Evolutionary conservation across 306 rosid species (phyloP).

Genomic region (Inga oerstediana): DNA sequence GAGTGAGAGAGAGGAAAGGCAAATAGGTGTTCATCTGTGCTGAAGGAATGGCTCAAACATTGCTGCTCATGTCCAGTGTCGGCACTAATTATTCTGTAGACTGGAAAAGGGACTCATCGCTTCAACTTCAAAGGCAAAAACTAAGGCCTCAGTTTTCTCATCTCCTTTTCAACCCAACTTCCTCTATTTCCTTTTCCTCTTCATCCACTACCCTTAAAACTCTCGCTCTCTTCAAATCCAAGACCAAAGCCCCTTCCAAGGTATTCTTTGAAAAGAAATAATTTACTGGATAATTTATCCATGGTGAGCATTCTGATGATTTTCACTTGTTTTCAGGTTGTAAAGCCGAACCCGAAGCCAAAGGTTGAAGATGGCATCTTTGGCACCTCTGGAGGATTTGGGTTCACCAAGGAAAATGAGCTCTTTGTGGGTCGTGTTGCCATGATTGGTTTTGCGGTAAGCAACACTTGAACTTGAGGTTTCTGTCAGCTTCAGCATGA

Average conservation of each 20-base stretch:
- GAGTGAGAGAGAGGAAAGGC: not conserved
- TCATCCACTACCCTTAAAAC: slow-evolving; percentile 47
- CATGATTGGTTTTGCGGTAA: slow-evolving; percentile 96
- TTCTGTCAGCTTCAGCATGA: not conserved
- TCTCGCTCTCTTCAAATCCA: slow-evolving; percentile 77
- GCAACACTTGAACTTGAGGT: slow-evolving; percentile 14
- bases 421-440: slow-evolving; percentile 98
- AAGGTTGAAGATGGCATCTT: slow-evolving; percentile 93
- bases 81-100: slow-evolving; percentile 52
- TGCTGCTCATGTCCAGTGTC: slow-evolving; percentile 75
- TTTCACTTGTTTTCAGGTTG: slow-evolving; percentile 48
- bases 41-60: slow-evolving; percentile 80
- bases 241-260: slow-evolving; percentile 86
- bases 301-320: slow-evolving; percentile 8
- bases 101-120: slow-evolving; percentile 62
- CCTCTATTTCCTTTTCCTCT: slow-evolving; percentile 36
- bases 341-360: slow-evolving; percentile 53
- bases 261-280: slow-evolving; percentile 28
- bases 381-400: slow-evolving; percentile 98
- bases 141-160: slow-evolving; percentile 63
- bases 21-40: not conserved
- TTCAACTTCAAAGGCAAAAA: slow-evolving; percentile 57
- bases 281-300: not conserved
- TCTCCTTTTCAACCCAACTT: slow-evolving; percentile 47
- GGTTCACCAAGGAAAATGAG: slow-evolving; percentile 95